phyloP scores from a whole-genome alignment of 2,329 filamentous ascomycete genomes.

The Phoma sp. region DNA sequence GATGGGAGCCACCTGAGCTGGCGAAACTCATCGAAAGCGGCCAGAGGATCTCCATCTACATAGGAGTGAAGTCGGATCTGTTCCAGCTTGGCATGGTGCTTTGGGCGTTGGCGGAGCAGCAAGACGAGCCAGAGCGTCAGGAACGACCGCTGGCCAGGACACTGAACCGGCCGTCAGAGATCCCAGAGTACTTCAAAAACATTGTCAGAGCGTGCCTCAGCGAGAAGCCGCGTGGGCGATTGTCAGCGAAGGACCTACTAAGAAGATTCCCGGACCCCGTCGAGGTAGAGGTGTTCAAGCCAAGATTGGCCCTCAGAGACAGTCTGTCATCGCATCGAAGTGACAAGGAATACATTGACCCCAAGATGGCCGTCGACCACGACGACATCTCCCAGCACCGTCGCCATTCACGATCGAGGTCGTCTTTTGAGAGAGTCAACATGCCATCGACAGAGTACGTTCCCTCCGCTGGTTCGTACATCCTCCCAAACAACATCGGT shows the following conservation, averaged over 20 bases:
- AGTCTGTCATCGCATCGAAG: constrained; percentile 51
- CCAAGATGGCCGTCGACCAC: constrained; percentile 51
- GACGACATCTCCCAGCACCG: constrained; percentile 51
- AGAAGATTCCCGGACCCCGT: constrained; percentile 37
- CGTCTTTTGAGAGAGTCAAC: constrained; percentile 41
- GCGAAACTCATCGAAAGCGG: constrained; percentile 83
- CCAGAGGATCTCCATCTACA: constrained; percentile 94
- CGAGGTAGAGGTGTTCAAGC: constrained; percentile 19
- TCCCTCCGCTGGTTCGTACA: constrained; percentile 53
- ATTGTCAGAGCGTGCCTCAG: constrained; percentile 80
- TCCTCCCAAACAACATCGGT: constrained; percentile 39
- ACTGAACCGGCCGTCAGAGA: constrained; percentile 47
- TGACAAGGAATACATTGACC: constrained; percentile 57
- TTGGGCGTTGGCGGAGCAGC: constrained; percentile 85
- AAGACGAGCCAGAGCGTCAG: constrained; percentile 87
- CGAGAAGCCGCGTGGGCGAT: constrained; percentile 72
- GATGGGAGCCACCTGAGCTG: constrained; percentile 96
- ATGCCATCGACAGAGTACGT: constrained; percentile 53
- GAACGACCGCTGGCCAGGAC: constrained; percentile 65
- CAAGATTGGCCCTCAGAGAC: constrained; percentile 31
- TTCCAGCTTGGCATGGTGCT: constrained; percentile 97
- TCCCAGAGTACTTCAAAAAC: constrained; percentile 80
- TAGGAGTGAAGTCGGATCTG: constrained; percentile 95
- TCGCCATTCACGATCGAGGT: constrained; percentile 33
- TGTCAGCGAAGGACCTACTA: constrained; percentile 76